These are phyloP conservation scores for Melaleuca alternifolia DNA, from an alignment of 345 rosid species.

Conservation along the genomic window DNA sequence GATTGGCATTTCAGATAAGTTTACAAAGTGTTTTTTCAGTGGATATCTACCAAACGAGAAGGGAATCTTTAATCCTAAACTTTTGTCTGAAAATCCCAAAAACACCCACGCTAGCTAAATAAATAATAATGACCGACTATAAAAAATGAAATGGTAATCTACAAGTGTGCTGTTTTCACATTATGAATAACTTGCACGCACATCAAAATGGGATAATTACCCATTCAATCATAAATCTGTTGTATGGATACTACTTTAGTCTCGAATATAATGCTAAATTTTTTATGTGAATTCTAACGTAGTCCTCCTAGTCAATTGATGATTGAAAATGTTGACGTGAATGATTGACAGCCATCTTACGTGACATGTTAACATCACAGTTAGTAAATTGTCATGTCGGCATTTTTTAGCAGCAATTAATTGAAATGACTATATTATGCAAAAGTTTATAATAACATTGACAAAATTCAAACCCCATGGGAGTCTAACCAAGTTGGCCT, in stretches of 20 bases:
- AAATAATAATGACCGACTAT: background rate
- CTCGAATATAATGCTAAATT: background rate
- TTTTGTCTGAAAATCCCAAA: background rate
- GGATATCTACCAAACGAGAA: background rate
- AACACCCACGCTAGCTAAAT: background rate
- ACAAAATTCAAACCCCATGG: background rate
- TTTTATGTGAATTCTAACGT: background rate
- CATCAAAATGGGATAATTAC: background rate
- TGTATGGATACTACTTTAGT: too few species aligned
- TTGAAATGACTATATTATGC: rapidly evolving
- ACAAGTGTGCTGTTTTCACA: background rate
- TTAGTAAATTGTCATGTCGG: rapidly evolving
- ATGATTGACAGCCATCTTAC: background rate
- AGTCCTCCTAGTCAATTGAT: rapidly evolving
- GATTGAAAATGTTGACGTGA: background rate
- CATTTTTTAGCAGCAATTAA: rapidly evolving
- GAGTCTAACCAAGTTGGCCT: too few species aligned
- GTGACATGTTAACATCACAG: background rate
- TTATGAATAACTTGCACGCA: background rate
- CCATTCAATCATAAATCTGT: background rate
- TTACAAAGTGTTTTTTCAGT: background rate
- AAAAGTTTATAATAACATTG: background rate
- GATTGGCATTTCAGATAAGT: background rate
- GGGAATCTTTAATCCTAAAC: background rate
- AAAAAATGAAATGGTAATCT: background rate